These are phyloP conservation scores for Fragaria ananassa DNA, from an alignment of 306 rosid species.

Conservation along the genomic window DNA sequence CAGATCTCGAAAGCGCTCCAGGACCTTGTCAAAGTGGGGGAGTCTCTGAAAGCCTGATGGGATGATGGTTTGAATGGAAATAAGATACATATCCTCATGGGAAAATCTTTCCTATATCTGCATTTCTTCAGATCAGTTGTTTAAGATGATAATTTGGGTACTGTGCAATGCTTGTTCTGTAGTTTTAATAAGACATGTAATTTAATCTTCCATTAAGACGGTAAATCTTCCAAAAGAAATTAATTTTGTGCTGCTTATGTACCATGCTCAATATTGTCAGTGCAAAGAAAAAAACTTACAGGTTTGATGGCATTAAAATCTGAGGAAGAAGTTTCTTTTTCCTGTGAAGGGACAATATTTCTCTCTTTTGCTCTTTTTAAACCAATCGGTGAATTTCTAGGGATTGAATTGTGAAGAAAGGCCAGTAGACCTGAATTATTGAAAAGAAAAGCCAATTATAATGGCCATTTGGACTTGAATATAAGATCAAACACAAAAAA, in stretches of 20 bases:
- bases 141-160: not conserved
- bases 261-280: too few species aligned
- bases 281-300: not conserved
- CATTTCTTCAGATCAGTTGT: slow-evolving; percentile 13
- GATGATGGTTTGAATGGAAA: slow-evolving; percentile 33
- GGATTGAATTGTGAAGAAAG: not conserved
- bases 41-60: slow-evolving; percentile 49
- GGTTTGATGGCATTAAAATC: too few species aligned
- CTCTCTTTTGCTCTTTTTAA: not conserved
- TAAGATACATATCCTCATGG: slow-evolving; percentile 30
- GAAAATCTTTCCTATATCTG: not conserved
- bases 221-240: not conserved
- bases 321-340: not conserved
- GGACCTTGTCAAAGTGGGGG: slow-evolving; percentile 69
- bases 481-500: not conserved
- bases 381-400: not conserved
- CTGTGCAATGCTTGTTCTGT: slow-evolving; percentile 7
- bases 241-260: not conserved
- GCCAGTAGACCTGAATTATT: too few species aligned
- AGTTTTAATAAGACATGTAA: slow-evolving; percentile 20
- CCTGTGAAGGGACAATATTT: not conserved
- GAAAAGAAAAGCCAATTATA: not conserved
- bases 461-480: not conserved
- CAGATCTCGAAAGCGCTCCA: slow-evolving; percentile 82
- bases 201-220: not conserved